Evolutionary conservation across 352 stramenopile genomes (phyloP).

Genomic region (Pythium brachiatum): DNA sequence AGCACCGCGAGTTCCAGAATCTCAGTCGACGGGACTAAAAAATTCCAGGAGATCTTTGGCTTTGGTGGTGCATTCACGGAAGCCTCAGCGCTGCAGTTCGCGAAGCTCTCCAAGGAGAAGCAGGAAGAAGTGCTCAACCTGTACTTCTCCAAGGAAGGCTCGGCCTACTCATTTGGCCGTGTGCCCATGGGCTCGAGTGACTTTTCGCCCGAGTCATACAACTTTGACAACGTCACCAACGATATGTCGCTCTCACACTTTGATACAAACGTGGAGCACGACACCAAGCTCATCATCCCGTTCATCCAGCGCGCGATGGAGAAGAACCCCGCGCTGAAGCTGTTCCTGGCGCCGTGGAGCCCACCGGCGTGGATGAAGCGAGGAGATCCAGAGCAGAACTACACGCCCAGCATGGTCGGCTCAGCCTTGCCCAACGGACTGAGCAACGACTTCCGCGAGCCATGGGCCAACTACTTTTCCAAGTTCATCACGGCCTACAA

Average conservation of each 20-base stretch:
- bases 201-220: constrained; percentile 87
- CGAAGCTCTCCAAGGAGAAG: constrained; percentile 66
- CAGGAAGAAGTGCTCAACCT: constrained; percentile 84
- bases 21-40: constrained; percentile 42
- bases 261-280: constrained; percentile 64
- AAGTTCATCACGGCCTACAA: constrained; percentile 92
- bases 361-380: constrained; percentile 89
- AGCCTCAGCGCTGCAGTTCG: constrained; percentile 84
- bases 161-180: constrained; percentile 85
- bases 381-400: constrained; percentile 28
- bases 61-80: constrained; percentile 94
- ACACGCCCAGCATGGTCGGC: constrained; percentile 61
- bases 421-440: constrained; percentile 54
- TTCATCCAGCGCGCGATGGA: constrained; percentile 75
- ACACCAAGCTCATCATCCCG: constrained; percentile 80
- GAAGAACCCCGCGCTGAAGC: constrained; percentile 66
- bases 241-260: constrained; percentile 81
- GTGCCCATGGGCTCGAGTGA: constrained; percentile 91
- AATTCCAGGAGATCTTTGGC: constrained; percentile 81
- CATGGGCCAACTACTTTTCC: constrained; percentile 91
- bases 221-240: constrained; percentile 73
- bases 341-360: constrained; percentile 89
- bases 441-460: constrained; percentile 42
- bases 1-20: constrained; percentile 35
- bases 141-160: constrained; percentile 86